A percentile compares a stretch with the other conserved stretches of the same genome.
Conservation (phyloP, 139 green algal genomes). For the Closterium sp. region DNA sequence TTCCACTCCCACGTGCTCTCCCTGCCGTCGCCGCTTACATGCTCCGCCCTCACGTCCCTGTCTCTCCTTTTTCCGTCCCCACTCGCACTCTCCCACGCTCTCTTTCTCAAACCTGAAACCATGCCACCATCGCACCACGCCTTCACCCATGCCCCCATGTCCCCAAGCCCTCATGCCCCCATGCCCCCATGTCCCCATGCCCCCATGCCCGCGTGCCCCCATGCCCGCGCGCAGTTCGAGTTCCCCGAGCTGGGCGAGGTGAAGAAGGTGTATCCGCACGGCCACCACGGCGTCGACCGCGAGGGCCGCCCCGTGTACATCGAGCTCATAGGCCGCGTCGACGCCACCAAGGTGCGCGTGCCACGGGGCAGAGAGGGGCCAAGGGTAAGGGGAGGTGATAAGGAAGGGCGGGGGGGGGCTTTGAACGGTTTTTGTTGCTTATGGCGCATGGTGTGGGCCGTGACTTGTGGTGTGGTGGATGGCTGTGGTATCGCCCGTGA, state of each 20-base stretch:
- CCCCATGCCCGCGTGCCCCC: background rate
- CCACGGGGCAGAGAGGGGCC: too few relatives aligned
- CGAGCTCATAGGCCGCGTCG: slow-evolving; percentile 35
- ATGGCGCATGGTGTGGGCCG: background rate
- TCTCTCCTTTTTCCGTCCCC: background rate
- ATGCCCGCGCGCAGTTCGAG: slow-evolving; percentile 63
- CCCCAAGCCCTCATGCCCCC: background rate
- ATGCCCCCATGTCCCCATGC: background rate
- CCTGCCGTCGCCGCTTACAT: background rate
- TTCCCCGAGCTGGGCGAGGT: slow-evolving; percentile 87
- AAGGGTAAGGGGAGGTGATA: background rate
- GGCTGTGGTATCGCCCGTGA: background rate
- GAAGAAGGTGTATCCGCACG: slow-evolving; percentile 83
- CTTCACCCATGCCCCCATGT: background rate
- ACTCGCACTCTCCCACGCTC: background rate
- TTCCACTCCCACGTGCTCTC: background rate
- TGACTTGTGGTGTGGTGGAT: background rate
- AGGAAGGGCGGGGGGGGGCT: background rate
- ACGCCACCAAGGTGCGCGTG: slow-evolving; percentile 25
- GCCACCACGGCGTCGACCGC: slow-evolving; percentile 75
- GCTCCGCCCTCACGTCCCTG: background rate
- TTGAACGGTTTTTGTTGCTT: too few relatives aligned
- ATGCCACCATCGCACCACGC: background rate
- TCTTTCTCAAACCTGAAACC: background rate
- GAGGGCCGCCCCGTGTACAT: slow-evolving; percentile 52